phyloP scores from a whole-genome alignment of 306 rosid genomes.

The Lathyrus aphaca region DNA sequence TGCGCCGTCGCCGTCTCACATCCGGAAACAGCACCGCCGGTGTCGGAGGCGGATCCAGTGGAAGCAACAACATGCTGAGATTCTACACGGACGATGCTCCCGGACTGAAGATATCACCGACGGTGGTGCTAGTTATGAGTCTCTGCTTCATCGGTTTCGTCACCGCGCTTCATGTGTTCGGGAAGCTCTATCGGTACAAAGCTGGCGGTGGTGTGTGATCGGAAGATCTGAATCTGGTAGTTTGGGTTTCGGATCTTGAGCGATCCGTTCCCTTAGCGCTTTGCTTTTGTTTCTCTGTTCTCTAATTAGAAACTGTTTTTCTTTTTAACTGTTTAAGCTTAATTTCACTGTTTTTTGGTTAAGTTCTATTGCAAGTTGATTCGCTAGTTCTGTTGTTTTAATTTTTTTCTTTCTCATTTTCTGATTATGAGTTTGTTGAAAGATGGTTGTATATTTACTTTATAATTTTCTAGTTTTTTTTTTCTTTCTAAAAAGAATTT shows the following conservation, averaged over 20 bases:
- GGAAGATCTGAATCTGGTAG: conserved; percentile 4
- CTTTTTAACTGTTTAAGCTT: not conserved
- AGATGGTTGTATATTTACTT: not conserved
- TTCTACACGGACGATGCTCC: conserved; percentile 97
- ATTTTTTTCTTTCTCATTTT: not conserved
- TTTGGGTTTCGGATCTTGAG: conserved; percentile 27
- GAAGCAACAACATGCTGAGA: conserved; percentile 71
- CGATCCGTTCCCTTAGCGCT: not conserved
- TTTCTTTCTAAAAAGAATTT: too few species aligned
- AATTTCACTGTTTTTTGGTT: not conserved
- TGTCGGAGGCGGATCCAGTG: conserved; percentile 44
- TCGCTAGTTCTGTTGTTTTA: not conserved
- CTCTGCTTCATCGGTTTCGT: conserved; percentile 95
- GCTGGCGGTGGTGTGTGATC: conserved; percentile 49
- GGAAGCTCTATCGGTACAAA: conserved; percentile 61
- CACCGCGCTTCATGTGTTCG: conserved; percentile 87
- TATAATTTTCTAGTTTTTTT: not conserved
- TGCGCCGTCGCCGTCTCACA: conserved; percentile 80
- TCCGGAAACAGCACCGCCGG: conserved; percentile 43
- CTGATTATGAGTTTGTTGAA: not conserved
- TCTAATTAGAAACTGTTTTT: not conserved
- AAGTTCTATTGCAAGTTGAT: not conserved
- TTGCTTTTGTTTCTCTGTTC: conserved; percentile 27
- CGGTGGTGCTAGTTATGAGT: conserved; percentile 84
- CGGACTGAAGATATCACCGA: conserved; percentile 84